Base-by-base conservation (phyloP, 257 asterid genomes). In the Plectranthus barbatus region DNA sequence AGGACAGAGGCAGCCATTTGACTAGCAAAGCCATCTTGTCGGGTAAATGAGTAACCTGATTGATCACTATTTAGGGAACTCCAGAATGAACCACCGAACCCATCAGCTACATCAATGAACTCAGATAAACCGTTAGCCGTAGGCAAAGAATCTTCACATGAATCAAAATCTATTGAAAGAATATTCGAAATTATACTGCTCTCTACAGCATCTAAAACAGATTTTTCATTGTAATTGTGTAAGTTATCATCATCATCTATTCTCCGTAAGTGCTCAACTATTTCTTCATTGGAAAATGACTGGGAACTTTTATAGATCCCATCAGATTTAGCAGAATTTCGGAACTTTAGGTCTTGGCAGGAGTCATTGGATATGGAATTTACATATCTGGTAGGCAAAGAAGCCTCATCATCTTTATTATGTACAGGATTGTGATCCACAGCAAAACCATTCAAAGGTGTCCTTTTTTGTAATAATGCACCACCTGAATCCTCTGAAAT, bases 241-340 rank as follows among this genome's bases (percentile, higher is more conserved):
- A 67, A 66, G 60, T 74, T 74, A 48, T 71, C 87, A 71, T 75
- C 87, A 67, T 75, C 87, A 69, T 73, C 86, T 68, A 87, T 80
- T 77, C 99, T 85, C 47, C 96, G 86, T 55, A 92, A 74, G 79
- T 89, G 96, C 78, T 92, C 95, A 44, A 89, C 95, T 77, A 92
- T 85, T 78, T 92, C 99, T 80, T 92, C 97, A 77, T 85, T 86
- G 70, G 97, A 89, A 81, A 89, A 89, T 46, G 94, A 85, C 74
- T 78, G 83, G 69, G 96, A 86, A 82, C 81, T 74, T 72, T 89
- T 83, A 72, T 88, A 83, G 31, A 89, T 77, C 70, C 86, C 83
- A 79, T 86, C 96, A 41, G 95, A 80, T 72, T 88, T 91, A 60
- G 90, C 85, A 68, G 91, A 77, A 66, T 60, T 81, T 72, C 76